Base-by-base conservation (phyloP, 768 basidiomycete species). In the Lactarius tabidus region DNA sequence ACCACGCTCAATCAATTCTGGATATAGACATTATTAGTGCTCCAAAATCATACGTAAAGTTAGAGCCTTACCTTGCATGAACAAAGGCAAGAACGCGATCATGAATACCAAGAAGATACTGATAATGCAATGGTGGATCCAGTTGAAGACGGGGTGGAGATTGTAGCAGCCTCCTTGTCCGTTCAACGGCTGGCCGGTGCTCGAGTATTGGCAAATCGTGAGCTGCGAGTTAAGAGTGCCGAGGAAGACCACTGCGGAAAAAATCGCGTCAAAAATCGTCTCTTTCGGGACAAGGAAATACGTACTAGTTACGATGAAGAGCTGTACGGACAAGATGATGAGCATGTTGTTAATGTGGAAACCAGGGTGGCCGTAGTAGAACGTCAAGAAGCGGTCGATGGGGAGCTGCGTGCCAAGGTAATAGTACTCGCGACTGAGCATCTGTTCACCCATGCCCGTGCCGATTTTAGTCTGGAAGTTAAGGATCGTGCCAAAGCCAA, bases 261-360 rank as follows among this genome's bases (percentile, higher is more conserved):
- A 60, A 1, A 5, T 51, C 6, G 14, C 29, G 26, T 28, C 26
- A 73, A 23, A 77, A 71, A 48, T 23, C 12, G 10, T 10, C 59
- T 45, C 62, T 52, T 26, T 35, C 41, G 18, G 56, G 26, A 15
- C 23, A 45, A 54, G 38, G 31, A 48, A 39, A 23, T 18, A 84
- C 91, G 71, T 73, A 93, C 92, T 85, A 6, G 94, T 93, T 60
- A 96, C 81, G 72, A 98, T 84, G 84, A 99, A 98, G 65, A 95
- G 79, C 76, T 98, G 96, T 31, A 98, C 92, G 43, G 97, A 96
- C 69, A 97, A 77, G 73, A 99, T 99, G 77, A 99, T 91, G 74
- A 98, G 81, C 86, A 98, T 98, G 76, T 98, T 99, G 83, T 99
- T 98, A 80, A 99, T 96, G 74, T 98, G 97, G 89, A 99, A 99